phyloP scores from a whole-genome alignment of 2,329 filamentous ascomycete genomes.

The Alternaria incomplexa region DNA sequence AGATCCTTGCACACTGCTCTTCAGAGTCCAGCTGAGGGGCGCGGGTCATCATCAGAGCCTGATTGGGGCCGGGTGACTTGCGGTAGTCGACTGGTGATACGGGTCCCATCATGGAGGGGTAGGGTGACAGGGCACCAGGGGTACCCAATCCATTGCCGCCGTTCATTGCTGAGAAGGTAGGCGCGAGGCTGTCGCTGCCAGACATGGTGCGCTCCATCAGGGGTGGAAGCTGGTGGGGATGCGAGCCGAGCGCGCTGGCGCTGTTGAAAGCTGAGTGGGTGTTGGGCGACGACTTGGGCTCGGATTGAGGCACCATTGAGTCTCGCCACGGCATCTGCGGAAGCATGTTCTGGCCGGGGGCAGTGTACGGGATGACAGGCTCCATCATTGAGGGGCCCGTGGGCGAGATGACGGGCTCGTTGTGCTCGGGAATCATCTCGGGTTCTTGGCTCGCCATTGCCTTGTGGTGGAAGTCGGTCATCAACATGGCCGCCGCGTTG shows the following conservation, averaged over 20 bases:
- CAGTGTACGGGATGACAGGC: conserved; percentile 72
- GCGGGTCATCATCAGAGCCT: conserved; percentile 68
- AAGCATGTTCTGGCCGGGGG: conserved; percentile 75
- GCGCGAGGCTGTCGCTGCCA: conserved; percentile 65
- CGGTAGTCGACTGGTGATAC: conserved; percentile 73
- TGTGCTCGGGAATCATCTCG: conserved; percentile 59
- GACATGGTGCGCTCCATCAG: conserved; percentile 70
- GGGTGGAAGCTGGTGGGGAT: conserved; percentile 68
- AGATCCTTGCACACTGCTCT: conserved; percentile 81
- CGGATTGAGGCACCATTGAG: conserved; percentile 76
- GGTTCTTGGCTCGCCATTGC: conserved; percentile 75
- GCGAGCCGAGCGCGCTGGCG: conserved; percentile 63
- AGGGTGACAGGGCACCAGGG: conserved; percentile 76
- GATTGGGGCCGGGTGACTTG: conserved; percentile 71
- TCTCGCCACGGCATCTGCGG: conserved; percentile 95
- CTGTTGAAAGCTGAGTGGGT: conserved; percentile 63
- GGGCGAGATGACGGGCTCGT: conserved; percentile 74
- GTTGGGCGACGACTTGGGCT: conserved; percentile 78
- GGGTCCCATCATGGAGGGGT: conserved; percentile 69
- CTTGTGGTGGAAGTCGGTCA: conserved; percentile 98
- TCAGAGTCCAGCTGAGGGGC: conserved; percentile 84
- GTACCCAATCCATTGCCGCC: conserved; percentile 72
- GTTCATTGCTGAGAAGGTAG: conserved; percentile 73
- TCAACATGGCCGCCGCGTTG: conserved; percentile 97
- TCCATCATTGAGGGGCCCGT: conserved; percentile 76